A percentile compares a stretch with the other conserved stretches of the same genome.
Evolutionary conservation across 2,329 filamentous ascomycete genomes (phyloP).

Genomic region (Pyricularia sp.): DNA sequence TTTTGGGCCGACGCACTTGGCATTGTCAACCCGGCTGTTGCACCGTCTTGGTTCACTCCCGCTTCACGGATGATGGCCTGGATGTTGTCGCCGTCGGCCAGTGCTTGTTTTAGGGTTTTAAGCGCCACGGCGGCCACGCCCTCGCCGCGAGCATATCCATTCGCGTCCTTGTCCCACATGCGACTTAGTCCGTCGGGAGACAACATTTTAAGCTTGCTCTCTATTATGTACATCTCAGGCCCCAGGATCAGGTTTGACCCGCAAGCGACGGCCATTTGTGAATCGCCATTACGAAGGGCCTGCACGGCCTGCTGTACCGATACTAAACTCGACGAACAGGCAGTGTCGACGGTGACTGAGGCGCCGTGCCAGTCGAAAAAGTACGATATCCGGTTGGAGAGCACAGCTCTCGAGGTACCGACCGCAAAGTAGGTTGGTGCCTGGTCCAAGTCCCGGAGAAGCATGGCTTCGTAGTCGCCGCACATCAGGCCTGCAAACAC

Average conservation of each 20-base stretch:
- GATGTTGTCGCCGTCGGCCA: slow-evolving; percentile 34
- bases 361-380: slow-evolving; percentile 18
- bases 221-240: slow-evolving; percentile 28
- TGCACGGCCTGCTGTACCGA: slow-evolving; percentile 37
- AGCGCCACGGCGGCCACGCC: slow-evolving; percentile 36
- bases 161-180: slow-evolving; percentile 35
- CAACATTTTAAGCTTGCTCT: slow-evolving; percentile 29
- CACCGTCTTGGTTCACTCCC: slow-evolving; percentile 36
- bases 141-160: slow-evolving; percentile 47
- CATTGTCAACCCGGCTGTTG: slow-evolving; percentile 39
- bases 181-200: slow-evolving; percentile 28
- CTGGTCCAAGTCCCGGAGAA: background rate
- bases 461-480: background rate
- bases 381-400: slow-evolving; percentile 18
- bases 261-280: slow-evolving; percentile 29
- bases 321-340: slow-evolving; percentile 37
- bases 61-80: slow-evolving; percentile 33
- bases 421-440: background rate
- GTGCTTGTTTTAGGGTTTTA: slow-evolving; percentile 35
- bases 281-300: slow-evolving; percentile 30
- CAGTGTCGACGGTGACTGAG: slow-evolving; percentile 34
- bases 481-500: slow-evolving; percentile 11
- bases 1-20: slow-evolving; percentile 34
- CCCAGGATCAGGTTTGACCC: slow-evolving; percentile 19
- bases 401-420: background rate